Base-by-base conservation (phyloP, 805 yeast genomes). In the Candida succiphila region DNA sequence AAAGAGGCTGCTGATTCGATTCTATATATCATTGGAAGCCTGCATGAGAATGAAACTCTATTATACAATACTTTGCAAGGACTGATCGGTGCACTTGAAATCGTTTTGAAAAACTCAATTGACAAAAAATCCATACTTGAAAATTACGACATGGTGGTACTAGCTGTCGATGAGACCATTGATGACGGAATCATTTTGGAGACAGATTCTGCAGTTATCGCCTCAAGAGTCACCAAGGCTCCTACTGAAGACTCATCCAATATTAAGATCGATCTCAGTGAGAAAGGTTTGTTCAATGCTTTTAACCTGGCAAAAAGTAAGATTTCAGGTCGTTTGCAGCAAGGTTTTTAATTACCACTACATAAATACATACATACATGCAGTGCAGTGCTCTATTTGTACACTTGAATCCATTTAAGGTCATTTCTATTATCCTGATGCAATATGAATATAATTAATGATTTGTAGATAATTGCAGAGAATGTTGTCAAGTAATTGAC, bases 141-240 rank as follows among this genome's bases (percentile, higher is more conserved):
- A 43, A 74, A 79, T 53, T 92, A 80, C 53, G 98, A 92, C 58
- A 67, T 84, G 66, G 80, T 87, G 25, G 67, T 85, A 29, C 69
- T 92, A 54, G 84, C 94, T 4, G 72, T 88, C 29, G 98, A 92
- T 56, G 97, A 92, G 60, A 71, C 94, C 8, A 67, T 92, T 32
- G 98, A 92, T 53, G 94, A 88, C 52, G 98, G 97, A 27, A 75
- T 92, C 42, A 76, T 92, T 36, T 68, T 92, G 45, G 96, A 92
- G 56, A 80, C 87, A 19, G 96, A 92, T 49, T 77, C 94, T 5
- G 74, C 80, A 24, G 76, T 84, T 27, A 83, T 92, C 45, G 88
- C 89, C 2, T 74, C 94, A 13, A 74, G 98, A 60, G 95, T 88
- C 18, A 83, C 97, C n/a, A 73, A 75, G 38, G 78, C 92, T 22